phyloP scores from a whole-genome alignment of 805 yeast species.

The Lipomyces chichibuensis region DNA sequence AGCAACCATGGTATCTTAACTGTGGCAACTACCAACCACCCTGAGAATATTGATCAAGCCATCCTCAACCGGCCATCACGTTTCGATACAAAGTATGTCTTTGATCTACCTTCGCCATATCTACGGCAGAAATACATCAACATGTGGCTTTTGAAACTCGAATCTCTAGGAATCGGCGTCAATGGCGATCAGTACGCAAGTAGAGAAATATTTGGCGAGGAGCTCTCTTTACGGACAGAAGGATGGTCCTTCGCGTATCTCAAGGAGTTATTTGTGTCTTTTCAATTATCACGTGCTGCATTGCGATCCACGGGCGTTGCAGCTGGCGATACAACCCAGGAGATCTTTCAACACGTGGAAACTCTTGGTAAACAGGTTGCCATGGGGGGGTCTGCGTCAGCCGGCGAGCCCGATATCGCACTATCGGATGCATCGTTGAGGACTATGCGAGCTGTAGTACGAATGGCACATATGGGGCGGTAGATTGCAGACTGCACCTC shows the following conservation, averaged over 20 bases:
- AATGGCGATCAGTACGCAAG: constrained; percentile 2
- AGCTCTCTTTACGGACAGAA: not conserved
- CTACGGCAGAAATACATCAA: not conserved
- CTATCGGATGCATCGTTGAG: no score
- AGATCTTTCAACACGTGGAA: constrained; percentile 2
- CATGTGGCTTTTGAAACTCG: constrained; percentile 4
- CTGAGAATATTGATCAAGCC: constrained; percentile 3
- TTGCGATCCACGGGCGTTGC: not conserved
- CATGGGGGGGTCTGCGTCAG: not conserved
- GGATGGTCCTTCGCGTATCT: constrained; percentile 10
- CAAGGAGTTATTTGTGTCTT: constrained; percentile 3
- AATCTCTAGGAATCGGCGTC: not conserved
- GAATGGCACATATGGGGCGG: no score
- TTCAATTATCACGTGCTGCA: not conserved
- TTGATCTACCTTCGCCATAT: not conserved
- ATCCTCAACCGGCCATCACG: constrained; percentile 6
- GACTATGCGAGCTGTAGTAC: no score
- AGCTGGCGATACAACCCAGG: not conserved
- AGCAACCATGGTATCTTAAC: constrained; percentile 3
- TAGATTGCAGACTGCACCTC: no score
- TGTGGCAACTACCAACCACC: constrained; percentile 3
- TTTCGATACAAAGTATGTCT: constrained; percentile 1
- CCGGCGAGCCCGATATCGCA: no score
- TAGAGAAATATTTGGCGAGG: not conserved
- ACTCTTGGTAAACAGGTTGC: not conserved